Percentiles rank a stretch among this genome's conserved stretches.
Conservation (phyloP, 139 green algal genomes). For the Micractinium sp. region DNA sequence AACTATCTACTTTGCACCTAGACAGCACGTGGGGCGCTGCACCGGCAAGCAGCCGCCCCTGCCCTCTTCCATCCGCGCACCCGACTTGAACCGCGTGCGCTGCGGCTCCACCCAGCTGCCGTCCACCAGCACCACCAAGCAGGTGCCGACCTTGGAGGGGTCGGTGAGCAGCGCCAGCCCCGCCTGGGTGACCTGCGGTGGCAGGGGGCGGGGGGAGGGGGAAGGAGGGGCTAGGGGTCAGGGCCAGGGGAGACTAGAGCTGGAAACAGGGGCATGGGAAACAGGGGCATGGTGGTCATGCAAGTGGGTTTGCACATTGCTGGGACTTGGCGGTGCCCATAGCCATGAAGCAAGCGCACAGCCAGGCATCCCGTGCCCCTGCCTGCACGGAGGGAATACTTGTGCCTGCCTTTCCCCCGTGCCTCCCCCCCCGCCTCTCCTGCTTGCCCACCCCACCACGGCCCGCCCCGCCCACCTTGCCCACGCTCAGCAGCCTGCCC, state of each 20-base stretch:
- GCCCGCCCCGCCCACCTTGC: background rate
- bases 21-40: background rate
- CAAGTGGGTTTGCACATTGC: no score
- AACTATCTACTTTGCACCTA: background rate
- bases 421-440: background rate
- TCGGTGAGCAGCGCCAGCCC: conserved; percentile 55
- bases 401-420: no score
- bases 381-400: no score
- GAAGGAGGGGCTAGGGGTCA: no score
- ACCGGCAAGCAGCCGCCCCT: background rate
- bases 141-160: conserved; percentile 48
- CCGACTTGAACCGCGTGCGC: conserved; percentile 4
- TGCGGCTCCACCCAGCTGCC: conserved; percentile 38
- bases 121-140: conserved; percentile 55
- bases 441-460: background rate
- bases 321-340: no score
- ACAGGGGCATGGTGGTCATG: no score
- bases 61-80: background rate
- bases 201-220: background rate
- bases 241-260: no score
- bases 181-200: conserved; percentile 46
- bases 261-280: no score
- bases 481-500: conserved; percentile 36
- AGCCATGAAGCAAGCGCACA: no score
- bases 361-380: no score